Evolutionary conservation across 768 basidiomycete genomes (phyloP).

Genomic region (Hericium alpestre): DNA sequence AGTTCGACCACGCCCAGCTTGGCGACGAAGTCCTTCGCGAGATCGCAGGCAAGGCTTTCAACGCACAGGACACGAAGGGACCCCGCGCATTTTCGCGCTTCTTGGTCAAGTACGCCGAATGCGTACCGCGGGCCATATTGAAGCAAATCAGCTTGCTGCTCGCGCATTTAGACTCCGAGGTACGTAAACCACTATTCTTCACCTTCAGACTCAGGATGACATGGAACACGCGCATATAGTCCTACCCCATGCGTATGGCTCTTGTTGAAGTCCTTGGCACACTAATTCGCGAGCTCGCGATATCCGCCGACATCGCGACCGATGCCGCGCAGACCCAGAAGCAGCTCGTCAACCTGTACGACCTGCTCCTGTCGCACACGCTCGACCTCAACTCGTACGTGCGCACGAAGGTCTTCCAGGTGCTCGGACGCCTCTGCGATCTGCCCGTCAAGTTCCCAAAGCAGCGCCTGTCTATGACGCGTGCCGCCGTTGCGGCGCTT

Average conservation of each 20-base stretch:
- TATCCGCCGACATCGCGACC: conserved; percentile 36
- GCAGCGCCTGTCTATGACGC: conserved; percentile 66
- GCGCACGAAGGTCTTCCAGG: conserved; percentile 74
- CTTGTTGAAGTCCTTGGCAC: conserved; percentile 83
- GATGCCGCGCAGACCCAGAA: conserved; percentile 45
- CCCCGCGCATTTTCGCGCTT: conserved; percentile 81
- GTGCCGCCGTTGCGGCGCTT: conserved; percentile 66
- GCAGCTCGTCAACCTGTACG: conserved; percentile 72
- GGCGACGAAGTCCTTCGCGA: conserved; percentile 89
- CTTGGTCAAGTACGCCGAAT: conserved; percentile 69
- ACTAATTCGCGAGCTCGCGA: conserved; percentile 73
- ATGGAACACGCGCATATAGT: conserved; percentile 31
- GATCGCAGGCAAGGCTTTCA: conserved; percentile 70
- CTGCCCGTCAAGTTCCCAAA: conserved; percentile 75
- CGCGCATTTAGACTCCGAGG: conserved; percentile 87
- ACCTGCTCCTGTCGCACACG: conserved; percentile 76
- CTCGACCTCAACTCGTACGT: conserved; percentile 88
- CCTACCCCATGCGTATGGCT: conserved; percentile 93
- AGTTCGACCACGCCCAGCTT: conserved; percentile 82
- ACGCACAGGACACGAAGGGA: conserved; percentile 74
- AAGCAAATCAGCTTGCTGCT: conserved; percentile 85
- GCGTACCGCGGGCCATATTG: conserved; percentile 66
- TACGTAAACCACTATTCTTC: conserved; percentile 21
- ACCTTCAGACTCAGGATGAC: background rate
- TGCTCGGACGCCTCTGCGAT: conserved; percentile 68